These are phyloP conservation scores for Rutidosis leptorrhynchoides DNA, from an alignment of 129 eudicot genomes.

Conservation along the genomic window DNA sequence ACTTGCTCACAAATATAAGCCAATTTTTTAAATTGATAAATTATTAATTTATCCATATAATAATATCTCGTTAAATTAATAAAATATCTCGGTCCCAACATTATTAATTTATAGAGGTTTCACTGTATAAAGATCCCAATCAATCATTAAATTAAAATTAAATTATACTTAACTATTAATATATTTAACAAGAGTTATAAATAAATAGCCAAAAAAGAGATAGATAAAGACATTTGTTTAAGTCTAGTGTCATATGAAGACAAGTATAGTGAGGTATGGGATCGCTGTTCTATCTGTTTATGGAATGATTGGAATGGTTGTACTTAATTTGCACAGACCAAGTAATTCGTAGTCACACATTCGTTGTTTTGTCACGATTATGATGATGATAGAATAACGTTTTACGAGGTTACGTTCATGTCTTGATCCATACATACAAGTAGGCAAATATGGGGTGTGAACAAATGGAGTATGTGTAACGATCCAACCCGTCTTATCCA, in stretches of 20 bases:
- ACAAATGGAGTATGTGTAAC: neutral
- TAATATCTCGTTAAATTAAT: too few relatives aligned
- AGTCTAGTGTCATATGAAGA: neutral
- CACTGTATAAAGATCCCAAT: too few relatives aligned
- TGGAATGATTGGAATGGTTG: neutral
- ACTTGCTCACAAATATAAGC: too few relatives aligned
- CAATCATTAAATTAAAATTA: too few relatives aligned
- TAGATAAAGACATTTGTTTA: neutral
- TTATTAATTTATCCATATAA: too few relatives aligned
- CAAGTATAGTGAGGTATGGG: slow-evolving; percentile 17
- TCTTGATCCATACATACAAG: slow-evolving; percentile 1
- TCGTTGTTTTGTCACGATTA: neutral
- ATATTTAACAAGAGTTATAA: too few relatives aligned
- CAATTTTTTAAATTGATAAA: too few relatives aligned
- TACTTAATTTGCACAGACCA: slow-evolving; percentile 7
- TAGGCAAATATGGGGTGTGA: neutral
- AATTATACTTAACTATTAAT: too few relatives aligned
- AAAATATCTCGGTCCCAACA: too few relatives aligned
- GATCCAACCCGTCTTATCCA: too few relatives aligned
- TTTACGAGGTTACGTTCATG: slow-evolving; percentile 6
- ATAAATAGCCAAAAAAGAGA: neutral
- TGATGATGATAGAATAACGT: slow-evolving; percentile 6
- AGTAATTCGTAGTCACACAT: slow-evolving; percentile 12
- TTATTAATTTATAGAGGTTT: too few relatives aligned
- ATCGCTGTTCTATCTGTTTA: slow-evolving; percentile 7